Base-by-base conservation (phyloP, 1,139 yeast genomes). In the Pichia sp. region DNA sequence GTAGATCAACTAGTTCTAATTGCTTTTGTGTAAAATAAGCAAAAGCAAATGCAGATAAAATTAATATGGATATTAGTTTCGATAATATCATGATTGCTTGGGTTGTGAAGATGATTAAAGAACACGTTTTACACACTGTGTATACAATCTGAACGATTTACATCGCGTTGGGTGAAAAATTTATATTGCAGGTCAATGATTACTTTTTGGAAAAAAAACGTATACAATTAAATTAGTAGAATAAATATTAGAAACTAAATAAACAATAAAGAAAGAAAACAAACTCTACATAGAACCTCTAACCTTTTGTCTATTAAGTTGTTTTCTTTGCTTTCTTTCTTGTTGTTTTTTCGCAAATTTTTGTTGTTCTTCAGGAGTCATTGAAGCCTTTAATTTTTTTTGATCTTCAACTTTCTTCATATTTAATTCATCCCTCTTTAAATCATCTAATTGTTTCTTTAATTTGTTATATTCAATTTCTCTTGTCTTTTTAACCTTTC, bases 301-400 rank as follows among this genome's bases (percentile, higher is more conserved):
- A 38, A 67, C 68, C 49, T 62, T 66, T 54, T 65, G 68, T 50
- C 61, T 60, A 44, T 63, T 66, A 59, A 58, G 53, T 55, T 56
- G 58, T 53, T 63, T 66, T 60, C 69, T 65, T 55, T 67, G 69
- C 51, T 61, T 65, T 57, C 62, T 66, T 31, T 66, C 84, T 58
- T 74, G 74, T 71, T 79, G 81, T 73, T 84, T 88, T 72, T 81
- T 85, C 62, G 87, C 95, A 52, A 79, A 70, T 71, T 84, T 88
- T 62, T 83, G 82, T 68, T 82, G 87, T 64, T 84, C 88, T 66
- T 84, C 90, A 57, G 87, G 80, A 46, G 83, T 75, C 66, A 84
- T 69, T 57, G 75, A 74, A 62, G 82, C 81, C 58, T 76, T 74
- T 63, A 81, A 77, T 65, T 79, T 77, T 67, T 83, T 80, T 70